Conservation (phyloP, 2,329 filamentous ascomycete genomes). For the Epichloe hybrida region DNA sequence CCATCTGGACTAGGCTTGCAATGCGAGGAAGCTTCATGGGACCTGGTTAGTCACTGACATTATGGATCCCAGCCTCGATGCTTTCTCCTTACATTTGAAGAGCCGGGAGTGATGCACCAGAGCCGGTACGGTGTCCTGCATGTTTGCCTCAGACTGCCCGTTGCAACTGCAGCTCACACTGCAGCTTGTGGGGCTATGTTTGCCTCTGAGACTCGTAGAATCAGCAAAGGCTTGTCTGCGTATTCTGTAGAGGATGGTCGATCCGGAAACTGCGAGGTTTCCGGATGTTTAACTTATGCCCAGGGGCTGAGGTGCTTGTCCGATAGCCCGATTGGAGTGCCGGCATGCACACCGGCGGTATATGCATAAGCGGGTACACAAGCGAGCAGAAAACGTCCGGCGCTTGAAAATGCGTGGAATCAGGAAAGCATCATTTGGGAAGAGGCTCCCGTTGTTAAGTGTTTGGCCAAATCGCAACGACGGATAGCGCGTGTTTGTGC, state of each 20-base stretch:
- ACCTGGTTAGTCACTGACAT: constrained; percentile 1
- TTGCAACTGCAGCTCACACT: not conserved
- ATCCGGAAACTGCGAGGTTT: no score
- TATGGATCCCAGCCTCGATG: not conserved
- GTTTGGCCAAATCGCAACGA: not conserved
- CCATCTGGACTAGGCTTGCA: constrained; percentile 47
- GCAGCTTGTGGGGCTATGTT: not conserved
- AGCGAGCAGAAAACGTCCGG: no score
- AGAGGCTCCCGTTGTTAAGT: not conserved
- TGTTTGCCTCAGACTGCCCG: not conserved
- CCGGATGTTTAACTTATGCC: not conserved
- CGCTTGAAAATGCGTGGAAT: not conserved
- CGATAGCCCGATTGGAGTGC: not conserved
- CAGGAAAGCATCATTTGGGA: not conserved
- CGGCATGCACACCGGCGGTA: not conserved
- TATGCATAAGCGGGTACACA: not conserved
- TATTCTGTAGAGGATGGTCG: not conserved
- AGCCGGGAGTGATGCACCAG: constrained; percentile 4
- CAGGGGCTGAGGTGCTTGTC: not conserved
- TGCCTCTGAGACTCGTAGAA: not conserved
- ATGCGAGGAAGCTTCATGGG: constrained; percentile 37
- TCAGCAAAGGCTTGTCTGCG: not conserved
- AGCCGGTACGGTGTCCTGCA: not conserved
- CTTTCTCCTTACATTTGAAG: constrained; percentile 7
- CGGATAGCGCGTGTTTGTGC: not conserved